Base-by-base conservation (phyloP, 805 yeast genomes). In the Metschnikowia hibisci region DNA sequence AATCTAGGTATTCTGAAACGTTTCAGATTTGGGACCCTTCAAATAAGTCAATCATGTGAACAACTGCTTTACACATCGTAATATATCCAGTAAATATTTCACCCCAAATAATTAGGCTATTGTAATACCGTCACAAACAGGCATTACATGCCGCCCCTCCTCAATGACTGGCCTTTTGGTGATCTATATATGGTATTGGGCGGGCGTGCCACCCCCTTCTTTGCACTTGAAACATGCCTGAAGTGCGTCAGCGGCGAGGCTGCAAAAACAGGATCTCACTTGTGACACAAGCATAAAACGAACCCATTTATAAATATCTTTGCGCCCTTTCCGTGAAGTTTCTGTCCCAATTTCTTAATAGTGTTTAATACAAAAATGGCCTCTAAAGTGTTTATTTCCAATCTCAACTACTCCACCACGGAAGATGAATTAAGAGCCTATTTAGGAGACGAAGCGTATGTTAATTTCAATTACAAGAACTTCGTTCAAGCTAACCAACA, bases 391-490 rank as follows among this genome's bases (percentile, higher is more conserved):
- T 76, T 75, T 48, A 63, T 82, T 43, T 73, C 76, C 44, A 82
- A 82, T 57, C 66, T 82, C 43, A 71, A 74, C 44, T 77, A 64
- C 57, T 54, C 63, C 12, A 68, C 82, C 10, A 69, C 78, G n/a
- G 83, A 78, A 53, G 69, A 65, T 4, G 82, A 78, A 34, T 64
- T 82, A 32, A 58, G 55, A 30, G 72, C 65, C 11, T 66, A 71
- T 41, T 64, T 81, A 37, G 61, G 60, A 33, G 73, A 62, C 1
- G 62, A 71, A 3, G 75, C 75, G 81, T 76, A 66, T 39, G 26
- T 27, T 18, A 13, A n/a, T 4, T 14, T 7, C 14, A 13, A 27
- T 30, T 13, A 30, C 14, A 30, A 4, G 4, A 15, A 26, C 9
- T 23, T 30, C 15, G 26, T n/a, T n/a, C 12, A 14, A 20, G 39